phyloP scores from a whole-genome alignment of 768 basidiomycete species.

The Pleurotus ostreatus region DNA sequence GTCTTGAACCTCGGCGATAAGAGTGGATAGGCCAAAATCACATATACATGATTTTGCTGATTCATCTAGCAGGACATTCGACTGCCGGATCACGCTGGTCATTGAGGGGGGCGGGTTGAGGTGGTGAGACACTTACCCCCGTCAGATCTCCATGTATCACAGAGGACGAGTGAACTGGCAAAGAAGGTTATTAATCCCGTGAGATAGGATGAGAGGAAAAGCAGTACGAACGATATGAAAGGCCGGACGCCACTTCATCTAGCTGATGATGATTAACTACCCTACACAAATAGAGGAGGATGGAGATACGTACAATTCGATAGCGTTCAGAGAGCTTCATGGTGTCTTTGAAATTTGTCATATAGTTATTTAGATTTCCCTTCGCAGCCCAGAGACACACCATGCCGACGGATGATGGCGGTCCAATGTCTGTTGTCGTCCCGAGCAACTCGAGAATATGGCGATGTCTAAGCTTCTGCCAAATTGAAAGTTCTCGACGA shows the following conservation, averaged over 20 bases:
- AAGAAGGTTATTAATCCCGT: background rate
- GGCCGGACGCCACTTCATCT: background rate
- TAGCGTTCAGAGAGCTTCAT: conserved; percentile 3
- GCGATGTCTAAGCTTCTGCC: conserved; percentile 2
- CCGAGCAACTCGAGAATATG: conserved; percentile 4
- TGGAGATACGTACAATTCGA: background rate
- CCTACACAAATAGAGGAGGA: background rate
- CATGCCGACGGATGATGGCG: background rate
- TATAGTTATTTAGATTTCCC: background rate
- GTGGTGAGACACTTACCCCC: background rate
- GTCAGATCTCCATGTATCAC: conserved; percentile 6
- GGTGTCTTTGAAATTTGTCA: background rate
- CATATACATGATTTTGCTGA: background rate
- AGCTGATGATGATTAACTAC: background rate
- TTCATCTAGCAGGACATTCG: conserved; percentile 3
- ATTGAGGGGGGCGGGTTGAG: background rate
- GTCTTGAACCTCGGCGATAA: conserved; percentile 4
- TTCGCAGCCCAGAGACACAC: conserved; percentile 4
- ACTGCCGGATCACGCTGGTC: background rate
- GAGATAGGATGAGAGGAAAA: background rate
- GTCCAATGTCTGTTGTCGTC: background rate
- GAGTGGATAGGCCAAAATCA: conserved; percentile 4
- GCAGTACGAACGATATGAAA: background rate
- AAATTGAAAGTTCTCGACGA: background rate
- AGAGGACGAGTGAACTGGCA: background rate